Percentiles rank a stretch among this genome's conserved stretches.
These are phyloP conservation scores for Lophiotrema nucula DNA, from an alignment of 495 filamentous ascomycete species.

Conservation along the genomic window DNA sequence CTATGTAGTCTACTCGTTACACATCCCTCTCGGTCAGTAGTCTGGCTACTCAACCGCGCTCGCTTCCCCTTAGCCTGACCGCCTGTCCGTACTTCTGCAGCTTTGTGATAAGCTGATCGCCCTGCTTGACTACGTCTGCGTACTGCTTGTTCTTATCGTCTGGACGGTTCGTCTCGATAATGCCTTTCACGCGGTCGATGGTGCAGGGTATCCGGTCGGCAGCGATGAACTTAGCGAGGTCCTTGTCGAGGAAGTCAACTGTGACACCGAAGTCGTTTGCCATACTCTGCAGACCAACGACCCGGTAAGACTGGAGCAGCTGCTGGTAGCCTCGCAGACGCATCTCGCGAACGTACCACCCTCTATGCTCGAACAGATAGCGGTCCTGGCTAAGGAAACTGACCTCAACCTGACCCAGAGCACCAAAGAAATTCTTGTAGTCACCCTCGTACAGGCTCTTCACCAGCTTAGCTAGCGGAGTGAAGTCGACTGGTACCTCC, in stretches of 20 bases:
- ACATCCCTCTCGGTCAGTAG: too few species aligned
- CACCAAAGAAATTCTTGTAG: conserved; percentile 89
- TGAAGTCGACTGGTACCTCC: conserved; percentile 75
- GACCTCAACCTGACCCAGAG: conserved; percentile 88
- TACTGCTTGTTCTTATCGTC: conserved; percentile 99
- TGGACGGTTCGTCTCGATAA: conserved; percentile 96
- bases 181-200: conserved; percentile 94
- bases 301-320: conserved; percentile 92
- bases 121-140: conserved; percentile 93
- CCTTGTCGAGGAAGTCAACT: conserved; percentile 91
- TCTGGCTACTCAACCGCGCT: conserved; percentile 64
- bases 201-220: conserved; percentile 91
- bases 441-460: conserved; percentile 87
- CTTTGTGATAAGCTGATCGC: conserved; percentile 96
- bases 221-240: conserved; percentile 95
- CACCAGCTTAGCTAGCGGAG: conserved; percentile 80
- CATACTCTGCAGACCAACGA: conserved; percentile 95
- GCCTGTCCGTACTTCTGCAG: conserved; percentile 98
- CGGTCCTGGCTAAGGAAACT: conserved; percentile 90
- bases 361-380: conserved; percentile 87
- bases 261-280: conserved; percentile 93
- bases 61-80: conserved; percentile 88
- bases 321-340: conserved; percentile 92
- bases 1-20: too few species aligned
- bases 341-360: conserved; percentile 98